Base-by-base conservation (phyloP, 768 basidiomycete genomes). In the Pholiota molesta region DNA sequence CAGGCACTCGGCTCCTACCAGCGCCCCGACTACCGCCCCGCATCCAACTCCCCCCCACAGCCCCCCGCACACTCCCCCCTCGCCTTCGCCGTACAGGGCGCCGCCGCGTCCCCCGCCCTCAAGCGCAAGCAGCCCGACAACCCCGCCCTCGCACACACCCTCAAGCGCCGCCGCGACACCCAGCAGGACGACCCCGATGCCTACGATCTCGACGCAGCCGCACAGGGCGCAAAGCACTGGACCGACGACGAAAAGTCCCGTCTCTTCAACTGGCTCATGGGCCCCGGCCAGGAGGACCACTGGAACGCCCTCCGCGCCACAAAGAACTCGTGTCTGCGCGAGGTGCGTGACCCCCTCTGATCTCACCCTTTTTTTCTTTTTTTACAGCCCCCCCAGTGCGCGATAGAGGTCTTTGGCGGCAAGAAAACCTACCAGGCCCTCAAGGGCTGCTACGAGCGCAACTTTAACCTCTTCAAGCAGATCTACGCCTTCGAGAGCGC, bases 381-480 rank as follows among this genome's bases (percentile, higher is more conserved):
- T 21, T 42, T 56, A 52, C 45, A 68, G 59, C 56, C 51, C 56
- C 35, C 65, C 17, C 66, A 93, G 91, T 92, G 90, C 67, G 87
- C 91, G 0, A 62, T 75, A 26, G 84, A 90, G 59, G 86, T 92
- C 7, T 93, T 91, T 65, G 86, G 81, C 3, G 82, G 84, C 55
- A 89, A 90, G 74, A 93, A 93, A 73, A 90, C 90, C 14, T 92
- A 91, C 64, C 90, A 92, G 69, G 91, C 91, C 0, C 81, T 93
- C 59, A 93, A 93, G 75, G 90, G 91, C 21, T 92, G 91, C 68
- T 93, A 91, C 64, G 90, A 93, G 70, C 89, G 91, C 68, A 92
- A 92, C 66, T 90, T 93, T 66, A 92, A 91, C 66, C 75, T 91
- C 16, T 93, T 92, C 82, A 92, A 90, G 73, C 90, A 92, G 72